Evolutionary conservation across 139 green algal species (phyloP).

Genomic region (Asterochloris erici): DNA sequence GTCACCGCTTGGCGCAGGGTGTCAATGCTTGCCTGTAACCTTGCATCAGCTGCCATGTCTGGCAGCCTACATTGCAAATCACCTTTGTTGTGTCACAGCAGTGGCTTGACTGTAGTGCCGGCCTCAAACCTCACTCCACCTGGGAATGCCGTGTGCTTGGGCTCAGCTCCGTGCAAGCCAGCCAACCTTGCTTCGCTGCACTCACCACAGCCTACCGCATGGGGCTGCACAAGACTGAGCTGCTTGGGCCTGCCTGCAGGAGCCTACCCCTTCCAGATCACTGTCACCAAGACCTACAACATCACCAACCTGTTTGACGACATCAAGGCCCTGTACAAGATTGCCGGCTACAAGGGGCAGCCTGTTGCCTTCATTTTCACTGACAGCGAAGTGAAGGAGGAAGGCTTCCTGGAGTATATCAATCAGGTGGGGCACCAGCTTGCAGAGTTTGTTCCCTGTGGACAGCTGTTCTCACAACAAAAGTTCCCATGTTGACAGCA

Average conservation of each 20-base stretch:
- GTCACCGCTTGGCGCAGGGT: neutral
- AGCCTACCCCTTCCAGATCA: conserved; percentile 66
- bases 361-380: conserved; percentile 90
- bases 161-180: too few species aligned
- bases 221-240: neutral
- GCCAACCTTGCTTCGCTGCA: too few species aligned
- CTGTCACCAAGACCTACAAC: conserved; percentile 85
- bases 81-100: too few species aligned
- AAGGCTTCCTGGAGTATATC: conserved; percentile 95
- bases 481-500: too few species aligned
- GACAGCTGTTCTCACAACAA: too few species aligned
- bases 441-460: too few species aligned
- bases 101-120: too few species aligned
- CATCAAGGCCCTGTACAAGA: conserved; percentile 93
- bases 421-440: conserved; percentile 50
- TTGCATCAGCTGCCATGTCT: neutral
- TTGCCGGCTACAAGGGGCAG: conserved; percentile 90
- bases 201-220: neutral
- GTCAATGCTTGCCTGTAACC: neutral
- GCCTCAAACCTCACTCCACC: too few species aligned
- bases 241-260: conserved; percentile 28
- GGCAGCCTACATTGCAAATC: neutral
- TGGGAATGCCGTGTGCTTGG: too few species aligned
- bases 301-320: conserved; percentile 92
- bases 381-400: conserved; percentile 92